Conservation (phyloP, 2,329 filamentous ascomycete species). For the Cyclaneusma minus region DNA sequence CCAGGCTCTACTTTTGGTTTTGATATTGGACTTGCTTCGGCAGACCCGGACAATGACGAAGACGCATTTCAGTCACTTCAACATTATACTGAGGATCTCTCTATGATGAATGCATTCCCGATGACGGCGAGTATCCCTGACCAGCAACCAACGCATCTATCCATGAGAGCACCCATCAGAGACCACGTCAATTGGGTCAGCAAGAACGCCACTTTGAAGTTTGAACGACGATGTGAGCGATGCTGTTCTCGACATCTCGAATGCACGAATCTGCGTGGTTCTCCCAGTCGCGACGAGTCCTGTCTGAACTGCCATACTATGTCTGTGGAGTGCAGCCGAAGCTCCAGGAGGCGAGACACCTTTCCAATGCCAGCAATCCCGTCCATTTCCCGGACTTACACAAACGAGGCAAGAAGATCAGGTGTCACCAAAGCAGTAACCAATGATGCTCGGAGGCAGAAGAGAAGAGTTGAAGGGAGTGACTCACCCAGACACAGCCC, state of each 20-base stretch:
- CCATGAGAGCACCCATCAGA: background rate
- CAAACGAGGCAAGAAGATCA: too few species aligned
- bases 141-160: background rate
- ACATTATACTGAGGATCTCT: slow-evolving; percentile 23
- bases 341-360: too few species aligned
- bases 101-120: too few species aligned
- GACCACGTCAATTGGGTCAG: background rate
- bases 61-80: slow-evolving; percentile 43
- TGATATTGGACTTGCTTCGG: slow-evolving; percentile 36
- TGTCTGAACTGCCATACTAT: too few species aligned
- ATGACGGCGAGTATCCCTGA: too few species aligned
- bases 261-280: background rate
- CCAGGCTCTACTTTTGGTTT: slow-evolving; percentile 14
- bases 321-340: too few species aligned
- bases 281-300: too few species aligned
- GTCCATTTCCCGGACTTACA: too few species aligned
- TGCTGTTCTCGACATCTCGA: slow-evolving; percentile 7
- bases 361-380: too few species aligned
- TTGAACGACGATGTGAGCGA: background rate
- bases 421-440: background rate
- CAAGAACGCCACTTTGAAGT: background rate
- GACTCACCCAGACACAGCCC: slow-evolving; percentile 3
- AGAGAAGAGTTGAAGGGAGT: slow-evolving; percentile 1
- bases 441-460: slow-evolving; percentile 1
- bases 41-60: slow-evolving; percentile 40